Conservation (phyloP, 1,284 basidiomycete genomes). For the Microbotryum violaceum region DNA sequence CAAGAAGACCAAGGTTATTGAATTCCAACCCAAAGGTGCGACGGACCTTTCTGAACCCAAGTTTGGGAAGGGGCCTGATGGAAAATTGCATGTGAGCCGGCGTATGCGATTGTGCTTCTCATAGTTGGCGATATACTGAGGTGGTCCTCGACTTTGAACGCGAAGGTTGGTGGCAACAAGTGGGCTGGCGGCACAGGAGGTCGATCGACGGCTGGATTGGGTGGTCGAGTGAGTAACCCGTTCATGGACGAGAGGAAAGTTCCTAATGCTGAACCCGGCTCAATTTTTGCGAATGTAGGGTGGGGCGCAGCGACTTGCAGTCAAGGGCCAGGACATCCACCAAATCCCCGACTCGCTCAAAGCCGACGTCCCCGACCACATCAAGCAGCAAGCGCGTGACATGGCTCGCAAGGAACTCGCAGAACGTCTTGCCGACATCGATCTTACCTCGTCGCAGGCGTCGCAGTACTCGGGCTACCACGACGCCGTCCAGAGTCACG, state of each 20-base stretch:
- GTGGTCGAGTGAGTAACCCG: conserved; percentile 28
- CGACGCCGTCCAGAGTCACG: conserved; percentile 20
- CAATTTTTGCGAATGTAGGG: conserved; percentile 4
- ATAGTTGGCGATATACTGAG: no score
- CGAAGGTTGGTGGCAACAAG: conserved; percentile 41
- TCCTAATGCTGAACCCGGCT: neutral
- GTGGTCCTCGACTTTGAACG: conserved; percentile 14
- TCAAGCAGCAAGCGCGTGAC: conserved; percentile 39
- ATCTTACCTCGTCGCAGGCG: conserved; percentile 39
- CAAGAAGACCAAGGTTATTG: conserved; percentile 14
- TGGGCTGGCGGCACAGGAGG: conserved; percentile 43
- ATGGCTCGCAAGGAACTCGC: conserved; percentile 41
- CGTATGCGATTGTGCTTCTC: no score
- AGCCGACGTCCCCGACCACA: conserved; percentile 36
- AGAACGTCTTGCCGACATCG: conserved; percentile 38
- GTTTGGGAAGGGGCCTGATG: conserved; percentile 38
- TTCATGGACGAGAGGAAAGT: neutral
- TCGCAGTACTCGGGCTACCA: conserved; percentile 34
- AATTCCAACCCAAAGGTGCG: conserved; percentile 23
- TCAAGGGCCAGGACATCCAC: conserved; percentile 38
- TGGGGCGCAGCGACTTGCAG: conserved; percentile 25
- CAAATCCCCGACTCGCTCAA: conserved; percentile 40
- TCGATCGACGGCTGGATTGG: conserved; percentile 40
- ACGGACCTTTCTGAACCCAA: conserved; percentile 30
- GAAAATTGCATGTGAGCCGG: no score